Evolutionary conservation across 164 flowering plant genomes (phyloP).

Genomic region (Tinospora cordifolia): DNA sequence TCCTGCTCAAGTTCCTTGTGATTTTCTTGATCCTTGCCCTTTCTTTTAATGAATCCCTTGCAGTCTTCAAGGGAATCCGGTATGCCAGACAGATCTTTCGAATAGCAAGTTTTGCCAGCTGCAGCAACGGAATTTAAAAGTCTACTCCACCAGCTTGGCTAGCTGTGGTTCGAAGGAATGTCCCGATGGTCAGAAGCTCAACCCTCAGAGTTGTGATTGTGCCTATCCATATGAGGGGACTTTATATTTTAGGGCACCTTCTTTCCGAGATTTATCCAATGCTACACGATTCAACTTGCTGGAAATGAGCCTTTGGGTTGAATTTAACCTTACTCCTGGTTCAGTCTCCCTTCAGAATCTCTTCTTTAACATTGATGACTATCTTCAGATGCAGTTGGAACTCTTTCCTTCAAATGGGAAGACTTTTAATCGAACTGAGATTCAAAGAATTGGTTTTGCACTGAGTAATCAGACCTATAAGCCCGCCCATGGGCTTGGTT

Average conservation of each 20-base stretch:
- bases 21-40: no score
- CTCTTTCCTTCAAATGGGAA: slow-evolving; percentile 64
- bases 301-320: no score
- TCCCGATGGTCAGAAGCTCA: slow-evolving; percentile 41
- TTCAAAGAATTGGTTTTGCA: slow-evolving; percentile 55
- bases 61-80: no score
- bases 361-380: slow-evolving; percentile 57
- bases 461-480: slow-evolving; percentile 56
- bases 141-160: slow-evolving; percentile 67
- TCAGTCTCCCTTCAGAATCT: slow-evolving; percentile 67
- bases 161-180: slow-evolving; percentile 49
- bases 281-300: no score
- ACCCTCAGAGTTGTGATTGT: slow-evolving; percentile 82
- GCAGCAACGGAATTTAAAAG: slow-evolving; percentile 25
- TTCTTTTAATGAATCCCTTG: no score
- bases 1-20: no score
- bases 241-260: slow-evolving; percentile 78
- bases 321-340: no score
- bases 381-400: slow-evolving; percentile 61
- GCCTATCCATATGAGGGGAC: slow-evolving; percentile 77
- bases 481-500: slow-evolving; percentile 46
- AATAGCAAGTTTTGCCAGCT: slow-evolving; percentile 50
- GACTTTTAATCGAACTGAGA: slow-evolving; percentile 58
- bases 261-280: no score
- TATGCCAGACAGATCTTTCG: slow-evolving; percentile 37